phyloP scores from a whole-genome alignment of 768 basidiomycete species.

The Lyophyllum semitale region DNA sequence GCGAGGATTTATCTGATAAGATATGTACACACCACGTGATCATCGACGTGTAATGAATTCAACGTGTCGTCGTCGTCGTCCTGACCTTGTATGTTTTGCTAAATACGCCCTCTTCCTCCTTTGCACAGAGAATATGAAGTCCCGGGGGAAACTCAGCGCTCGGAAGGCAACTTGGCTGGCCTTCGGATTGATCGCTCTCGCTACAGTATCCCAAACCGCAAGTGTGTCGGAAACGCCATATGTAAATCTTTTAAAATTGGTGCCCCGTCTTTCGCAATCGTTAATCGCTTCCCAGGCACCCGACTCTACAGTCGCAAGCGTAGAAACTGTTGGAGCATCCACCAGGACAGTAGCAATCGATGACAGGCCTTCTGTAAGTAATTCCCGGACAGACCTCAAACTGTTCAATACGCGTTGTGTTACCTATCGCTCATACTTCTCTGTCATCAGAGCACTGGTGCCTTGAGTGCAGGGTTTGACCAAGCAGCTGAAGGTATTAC shows the following conservation, averaged over 20 bases:
- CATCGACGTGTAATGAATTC: slow-evolving; percentile 16
- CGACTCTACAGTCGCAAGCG: neutral
- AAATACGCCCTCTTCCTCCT: neutral
- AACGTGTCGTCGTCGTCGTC: slow-evolving; percentile 1
- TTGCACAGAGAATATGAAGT: slow-evolving; percentile 16
- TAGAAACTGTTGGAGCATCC: slow-evolving; percentile 3
- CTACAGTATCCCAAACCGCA: slow-evolving; percentile 46
- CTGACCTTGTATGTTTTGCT: slow-evolving; percentile 8
- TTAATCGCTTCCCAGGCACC: slow-evolving; percentile 7
- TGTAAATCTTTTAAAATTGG: slow-evolving; percentile 22
- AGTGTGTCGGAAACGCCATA: slow-evolving; percentile 27
- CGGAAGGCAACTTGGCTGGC: slow-evolving; percentile 60
- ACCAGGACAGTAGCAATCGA: neutral
- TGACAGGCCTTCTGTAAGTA: neutral
- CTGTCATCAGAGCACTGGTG: slow-evolving; percentile 4
- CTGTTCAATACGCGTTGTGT: neutral
- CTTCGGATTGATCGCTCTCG: slow-evolving; percentile 57
- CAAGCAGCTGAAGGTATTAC: slow-evolving; percentile 53
- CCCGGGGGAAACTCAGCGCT: slow-evolving; percentile 32
- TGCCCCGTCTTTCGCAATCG: slow-evolving; percentile 1
- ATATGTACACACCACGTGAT: slow-evolving; percentile 16
- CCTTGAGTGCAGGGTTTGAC: slow-evolving; percentile 37
- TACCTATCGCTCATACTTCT: neutral
- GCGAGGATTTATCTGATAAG: slow-evolving; percentile 11
- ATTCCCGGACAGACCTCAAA: neutral